Base-by-base conservation (phyloP, 2,329 filamentous ascomycete genomes). In the Sarocladium brachiariae region DNA sequence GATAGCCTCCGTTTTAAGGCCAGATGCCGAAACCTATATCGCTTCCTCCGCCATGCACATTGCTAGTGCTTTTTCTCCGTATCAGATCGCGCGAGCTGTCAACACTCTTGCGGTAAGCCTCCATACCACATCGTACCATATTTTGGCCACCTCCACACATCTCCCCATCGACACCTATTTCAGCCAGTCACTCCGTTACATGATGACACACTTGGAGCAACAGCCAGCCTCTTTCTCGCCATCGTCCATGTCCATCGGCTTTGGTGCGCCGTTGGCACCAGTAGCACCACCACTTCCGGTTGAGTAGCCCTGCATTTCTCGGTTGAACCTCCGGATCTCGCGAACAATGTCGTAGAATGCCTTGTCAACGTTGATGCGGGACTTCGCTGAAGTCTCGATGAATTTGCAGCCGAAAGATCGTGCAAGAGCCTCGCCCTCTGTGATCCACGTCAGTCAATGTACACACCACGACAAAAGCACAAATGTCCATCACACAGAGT, bases 321-420 rank as follows among this genome's bases (percentile, higher is more conserved):
- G 92, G 82, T 99, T 97, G 74, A 95, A 97, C 72, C 89, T 87
- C 72, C 93, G 84, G 65, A 99, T 99, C 69, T 97, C 93, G 67
- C 93, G 87, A 53, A 99, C 93, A 60, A 97, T 91, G 67, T 97
- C 91, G 79, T 92, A 97, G 74, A 99, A 99, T 51, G 92, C 90
- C 72, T 95, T 91, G 72, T 99, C 93, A 63, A 99, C 93, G 66
- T 97, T 96, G 76, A 93, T 95, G 68, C 92, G 86, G 55, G 91
- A 95, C 75, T 97, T 99, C 59, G 93, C 93, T 37, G 93, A 99
- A 11, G 93, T 97, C 77, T 99, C 93, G 73, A 97, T 95, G 75
- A 97, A 99, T 67, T 93, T 95, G 85, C 93, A 99, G 65, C 84
- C 85, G 70, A 99, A 97, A 57, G 85, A 84, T 60, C 81, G 81